Base-by-base conservation (phyloP, 2,329 filamentous ascomycete species). In the Clarireedia paspali region DNA sequence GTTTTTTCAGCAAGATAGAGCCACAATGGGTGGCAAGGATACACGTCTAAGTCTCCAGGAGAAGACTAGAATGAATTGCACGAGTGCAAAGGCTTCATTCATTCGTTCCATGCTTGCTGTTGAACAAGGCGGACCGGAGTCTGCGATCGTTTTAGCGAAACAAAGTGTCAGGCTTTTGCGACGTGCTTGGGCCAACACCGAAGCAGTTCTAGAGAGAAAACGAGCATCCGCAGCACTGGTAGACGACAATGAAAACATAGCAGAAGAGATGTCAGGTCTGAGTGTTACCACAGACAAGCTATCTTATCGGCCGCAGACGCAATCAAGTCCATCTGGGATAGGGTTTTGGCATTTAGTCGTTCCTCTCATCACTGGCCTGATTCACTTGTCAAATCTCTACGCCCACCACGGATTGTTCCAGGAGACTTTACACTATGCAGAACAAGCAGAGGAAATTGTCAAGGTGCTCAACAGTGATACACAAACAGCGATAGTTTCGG, bases 351-450 rank as follows among this genome's bases (percentile, higher is more conserved):
- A 80, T 5, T 75, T 96, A 20, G 84, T 94, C 6, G 81, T 83
- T 27, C 83, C 86, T 1, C 77, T 96, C 20, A 85, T 91, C 63
- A 79, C 82, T 30, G 83, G 84, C 55, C 75, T 95, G 14, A 72
- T 85, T 58, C 85, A 91, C 57, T 79, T 96, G 3, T 90, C 90
- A 0, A 79, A 80, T 4, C 75, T 95, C 1, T 96, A 91, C 63
- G 83, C 87, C 1, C 87, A 95, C 61, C 81, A 94, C 60, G 94
- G 94, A 27, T 81, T 95, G 72, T 89, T 91, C 61, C 85, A 89
- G 58, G 92, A 97, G 69, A 92, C 92, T 2, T 74, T 92, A 0
- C 94, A 91, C 68, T 95, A 95, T 63, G 85, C 87, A 1, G 87
- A 96, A 63, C 88, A 94, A 64, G 91, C 91, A 0, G 77, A 87